Percentiles rank a stretch among this genome's conserved stretches.
Conservation (phyloP, 1,139 yeast genomes). For the Yamadazyma buinensis region DNA sequence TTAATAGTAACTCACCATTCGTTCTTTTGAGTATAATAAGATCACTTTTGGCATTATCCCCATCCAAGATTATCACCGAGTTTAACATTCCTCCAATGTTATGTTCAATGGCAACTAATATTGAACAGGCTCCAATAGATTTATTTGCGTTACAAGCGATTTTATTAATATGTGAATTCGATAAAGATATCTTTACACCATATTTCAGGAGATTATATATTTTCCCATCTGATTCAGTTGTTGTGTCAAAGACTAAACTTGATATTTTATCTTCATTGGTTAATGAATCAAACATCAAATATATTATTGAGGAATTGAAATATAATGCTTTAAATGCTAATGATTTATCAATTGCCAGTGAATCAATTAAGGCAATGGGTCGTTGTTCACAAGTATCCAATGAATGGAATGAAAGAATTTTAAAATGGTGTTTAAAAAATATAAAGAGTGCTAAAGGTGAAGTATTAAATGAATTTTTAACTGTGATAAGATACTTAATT, state of each 20-base stretch:
- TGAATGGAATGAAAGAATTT: constrained; percentile 33
- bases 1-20: constrained; percentile 51
- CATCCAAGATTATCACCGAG: constrained; percentile 46
- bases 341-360: constrained; percentile 37
- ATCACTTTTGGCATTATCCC: constrained; percentile 51
- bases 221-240: constrained; percentile 51
- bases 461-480: constrained; percentile 56
- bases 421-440: constrained; percentile 41
- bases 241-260: constrained; percentile 55
- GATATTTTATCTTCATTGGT: constrained; percentile 59
- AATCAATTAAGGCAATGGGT: constrained; percentile 59
- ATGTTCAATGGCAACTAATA: constrained; percentile 33
- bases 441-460: constrained; percentile 25
- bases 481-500: constrained; percentile 67
- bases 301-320: constrained; percentile 64
- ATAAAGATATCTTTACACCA: constrained; percentile 44
- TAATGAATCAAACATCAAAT: constrained; percentile 46
- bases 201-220: constrained; percentile 53
- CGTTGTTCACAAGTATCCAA: constrained; percentile 41
- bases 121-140: constrained; percentile 28
- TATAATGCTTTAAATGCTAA: constrained; percentile 49
- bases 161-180: constrained; percentile 29
- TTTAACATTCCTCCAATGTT: constrained; percentile 50
- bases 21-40: constrained; percentile 62
- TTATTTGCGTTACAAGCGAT: constrained; percentile 42